Conservation (phyloP, 2,329 filamentous ascomycete species). For the Phialemoniopsis sp. region DNA sequence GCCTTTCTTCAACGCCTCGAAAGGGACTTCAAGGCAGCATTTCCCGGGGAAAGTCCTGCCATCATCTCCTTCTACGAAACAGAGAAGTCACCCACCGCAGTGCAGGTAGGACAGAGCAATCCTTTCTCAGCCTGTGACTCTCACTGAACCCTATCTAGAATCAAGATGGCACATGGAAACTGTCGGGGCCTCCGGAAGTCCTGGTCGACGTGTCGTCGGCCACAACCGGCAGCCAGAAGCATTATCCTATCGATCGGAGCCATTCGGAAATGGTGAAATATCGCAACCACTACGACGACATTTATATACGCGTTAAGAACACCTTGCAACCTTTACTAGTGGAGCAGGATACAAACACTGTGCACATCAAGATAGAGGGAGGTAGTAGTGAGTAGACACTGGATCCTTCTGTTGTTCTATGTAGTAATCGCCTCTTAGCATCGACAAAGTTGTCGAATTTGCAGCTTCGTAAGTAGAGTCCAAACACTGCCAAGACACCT, state of each 20-base stretch:
- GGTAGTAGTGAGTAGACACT: too few relatives aligned
- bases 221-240: background rate
- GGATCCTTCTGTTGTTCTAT: too few relatives aligned
- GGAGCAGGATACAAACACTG: too few relatives aligned
- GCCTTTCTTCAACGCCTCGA: constrained; percentile 6
- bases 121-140: background rate
- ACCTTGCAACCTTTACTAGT: too few relatives aligned
- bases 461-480: too few relatives aligned
- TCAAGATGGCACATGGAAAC: background rate
- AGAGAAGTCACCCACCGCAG: background rate
- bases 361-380: too few relatives aligned
- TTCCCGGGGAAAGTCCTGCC: background rate
- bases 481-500: too few relatives aligned
- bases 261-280: constrained; percentile 1
- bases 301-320: too few relatives aligned
- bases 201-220: background rate
- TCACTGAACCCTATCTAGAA: background rate
- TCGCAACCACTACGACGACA: background rate
- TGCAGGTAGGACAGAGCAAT: background rate
- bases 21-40: constrained; percentile 1
- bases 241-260: background rate
- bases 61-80: constrained; percentile 8
- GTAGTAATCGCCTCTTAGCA: too few relatives aligned
- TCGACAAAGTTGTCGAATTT: too few relatives aligned
- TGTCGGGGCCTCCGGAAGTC: background rate